These are phyloP conservation scores for Calonectria leucothoes DNA, from an alignment of 2,329 filamentous ascomycete species.

Conservation along the genomic window DNA sequence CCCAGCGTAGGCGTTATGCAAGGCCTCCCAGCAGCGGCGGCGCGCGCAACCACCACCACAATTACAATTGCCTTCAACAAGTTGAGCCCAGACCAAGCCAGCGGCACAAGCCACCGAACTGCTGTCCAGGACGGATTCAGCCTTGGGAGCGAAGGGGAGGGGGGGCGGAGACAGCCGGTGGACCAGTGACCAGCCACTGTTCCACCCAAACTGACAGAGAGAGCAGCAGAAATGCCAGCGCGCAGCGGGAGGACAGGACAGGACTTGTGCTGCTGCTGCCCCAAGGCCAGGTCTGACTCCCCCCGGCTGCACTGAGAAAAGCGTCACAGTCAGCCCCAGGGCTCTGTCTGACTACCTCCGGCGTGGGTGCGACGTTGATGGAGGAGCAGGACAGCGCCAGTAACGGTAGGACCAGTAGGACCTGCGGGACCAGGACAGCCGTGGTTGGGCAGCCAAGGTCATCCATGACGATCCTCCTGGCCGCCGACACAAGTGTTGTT, in stretches of 20 bases:
- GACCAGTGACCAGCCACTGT: neutral
- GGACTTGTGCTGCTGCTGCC: neutral
- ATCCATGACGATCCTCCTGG: constrained; percentile 17
- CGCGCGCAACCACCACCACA: neutral
- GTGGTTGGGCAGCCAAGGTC: constrained; percentile 12
- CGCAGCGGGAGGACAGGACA: neutral
- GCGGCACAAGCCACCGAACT: constrained; percentile 9
- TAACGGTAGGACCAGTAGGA: constrained; percentile 14
- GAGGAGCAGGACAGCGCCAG: neutral
- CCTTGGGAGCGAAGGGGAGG: constrained; percentile 6
- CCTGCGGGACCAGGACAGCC: constrained; percentile 3
- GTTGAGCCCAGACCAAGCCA: constrained; percentile 3
- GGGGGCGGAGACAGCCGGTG: neutral
- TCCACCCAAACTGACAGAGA: neutral
- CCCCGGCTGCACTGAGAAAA: neutral
- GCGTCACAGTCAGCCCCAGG: constrained; percentile 9
- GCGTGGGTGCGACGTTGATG: neutral
- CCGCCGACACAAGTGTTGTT: constrained; percentile 21
- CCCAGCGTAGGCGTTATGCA: neutral
- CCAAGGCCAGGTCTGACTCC: constrained; percentile 2
- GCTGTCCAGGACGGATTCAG: constrained; percentile 10
- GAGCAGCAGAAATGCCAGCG: neutral
- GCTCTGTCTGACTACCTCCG: neutral
- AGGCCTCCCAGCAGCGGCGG: constrained; percentile 20
- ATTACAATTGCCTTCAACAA: constrained; percentile 2